Evolutionary conservation across 2,329 filamentous ascomycete genomes (phyloP), one percentile per base, ranked within the genome.

Genomic region (Microsporum audouinii): DNA sequence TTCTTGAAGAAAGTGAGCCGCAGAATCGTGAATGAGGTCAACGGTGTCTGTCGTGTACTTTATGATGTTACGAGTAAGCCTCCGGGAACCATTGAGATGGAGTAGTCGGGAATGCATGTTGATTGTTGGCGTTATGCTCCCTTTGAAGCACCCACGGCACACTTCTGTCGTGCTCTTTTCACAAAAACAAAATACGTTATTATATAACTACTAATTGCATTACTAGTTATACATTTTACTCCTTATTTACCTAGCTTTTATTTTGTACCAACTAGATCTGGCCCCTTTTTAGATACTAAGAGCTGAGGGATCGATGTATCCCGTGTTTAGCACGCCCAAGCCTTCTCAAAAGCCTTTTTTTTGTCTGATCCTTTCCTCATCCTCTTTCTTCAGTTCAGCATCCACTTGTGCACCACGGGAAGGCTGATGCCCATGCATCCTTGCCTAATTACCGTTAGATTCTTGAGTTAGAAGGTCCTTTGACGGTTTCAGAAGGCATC

Each of bases 11-110:
- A 76, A 62, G 84, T 90, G 34, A 81, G 80, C 57, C 80, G 78
- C 14, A 78, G 86, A 63, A 91, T 91, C 67, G 82, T 88, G 60
- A 91, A 90, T 68, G 86, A 89, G 73, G 86, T 90, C 0, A 78
- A 86, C 59, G 88, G 88, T 8, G 83, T 91, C 33, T 83, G 82
- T 65, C 77, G 87, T 34, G 88, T 91, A 33, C 77, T 84, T 6
- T 67, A 73, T 51, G 62, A 68, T 76, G 77, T 82, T 41, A 59
- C 58, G 17, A 57, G 29, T 27, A 57, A 87, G 75, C 84, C 84
- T 57, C 84, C 84, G 43, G 84, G 83, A 63, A 89, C 86, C 1
- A 88, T 89, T 69, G 87, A 89, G 77, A 82, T 89, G 77, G 85
- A 89, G 75, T 89, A 65, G 53, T 23, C 3, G 31, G 31, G 3